A percentile compares a stretch with the other conserved stretches of the same genome.
These are phyloP conservation scores for Teratosphaeria viscida DNA, from an alignment of 2,329 filamentous ascomycete species.

Conservation along the genomic window DNA sequence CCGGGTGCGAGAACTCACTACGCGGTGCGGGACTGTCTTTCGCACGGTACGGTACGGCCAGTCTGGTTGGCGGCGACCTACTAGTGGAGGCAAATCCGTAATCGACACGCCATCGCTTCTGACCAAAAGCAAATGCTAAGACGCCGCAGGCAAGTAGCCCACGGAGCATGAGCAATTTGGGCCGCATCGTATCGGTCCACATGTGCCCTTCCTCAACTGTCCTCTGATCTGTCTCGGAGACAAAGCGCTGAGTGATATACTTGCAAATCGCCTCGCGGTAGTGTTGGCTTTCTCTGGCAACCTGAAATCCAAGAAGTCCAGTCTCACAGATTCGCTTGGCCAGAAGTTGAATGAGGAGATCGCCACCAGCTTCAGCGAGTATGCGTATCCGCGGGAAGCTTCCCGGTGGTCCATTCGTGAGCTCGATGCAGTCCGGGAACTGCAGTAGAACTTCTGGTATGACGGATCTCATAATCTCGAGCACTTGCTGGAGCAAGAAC, in stretches of 20 bases:
- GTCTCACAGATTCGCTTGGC: slow-evolving; percentile 25
- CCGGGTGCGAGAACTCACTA: slow-evolving; percentile 58
- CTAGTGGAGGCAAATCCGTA: slow-evolving; percentile 36
- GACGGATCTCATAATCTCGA: slow-evolving; percentile 20
- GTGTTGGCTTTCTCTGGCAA: slow-evolving; percentile 5
- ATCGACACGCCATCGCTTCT: slow-evolving; percentile 57
- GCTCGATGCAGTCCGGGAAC: slow-evolving; percentile 10
- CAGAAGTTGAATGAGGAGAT: slow-evolving; percentile 20
- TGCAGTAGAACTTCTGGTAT: slow-evolving; percentile 1
- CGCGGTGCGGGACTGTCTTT: slow-evolving; percentile 54
- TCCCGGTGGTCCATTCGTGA: slow-evolving; percentile 3
- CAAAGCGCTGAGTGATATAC: slow-evolving; percentile 11
- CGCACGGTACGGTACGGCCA: slow-evolving; percentile 57
- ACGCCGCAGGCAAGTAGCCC: slow-evolving; percentile 53
- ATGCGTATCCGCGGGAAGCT: slow-evolving; percentile 49
- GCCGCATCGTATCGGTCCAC: slow-evolving; percentile 14
- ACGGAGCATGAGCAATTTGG: slow-evolving; percentile 45
- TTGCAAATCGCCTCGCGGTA: slow-evolving; percentile 7
- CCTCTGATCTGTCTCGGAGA: slow-evolving; percentile 1
- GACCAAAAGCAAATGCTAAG: slow-evolving; percentile 47
- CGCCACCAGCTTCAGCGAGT: slow-evolving; percentile 32
- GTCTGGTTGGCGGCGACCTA: slow-evolving; percentile 37
- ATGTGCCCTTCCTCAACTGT: slow-evolving; percentile 9
- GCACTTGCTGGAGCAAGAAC: slow-evolving; percentile 27
- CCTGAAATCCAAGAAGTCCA: slow-evolving; percentile 11